Conservation (phyloP, 1,139 yeast genomes). For the Arxiozyma telluris region DNA sequence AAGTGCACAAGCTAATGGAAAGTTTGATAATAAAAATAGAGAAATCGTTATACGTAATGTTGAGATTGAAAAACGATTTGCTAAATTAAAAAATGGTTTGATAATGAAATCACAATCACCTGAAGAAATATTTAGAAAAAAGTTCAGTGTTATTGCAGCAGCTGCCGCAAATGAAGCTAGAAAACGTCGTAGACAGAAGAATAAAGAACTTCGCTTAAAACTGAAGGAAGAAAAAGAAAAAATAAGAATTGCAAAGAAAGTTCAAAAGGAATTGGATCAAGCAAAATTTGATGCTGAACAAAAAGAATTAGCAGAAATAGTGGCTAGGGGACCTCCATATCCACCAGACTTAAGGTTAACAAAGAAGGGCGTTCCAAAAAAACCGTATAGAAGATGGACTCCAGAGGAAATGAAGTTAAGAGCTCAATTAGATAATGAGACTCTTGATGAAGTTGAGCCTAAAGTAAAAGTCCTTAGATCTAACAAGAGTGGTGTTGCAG, state of each 20-base stretch:
- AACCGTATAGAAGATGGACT: slow-evolving; percentile 29
- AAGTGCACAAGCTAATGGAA: not conserved
- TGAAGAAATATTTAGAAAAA: slow-evolving; percentile 14
- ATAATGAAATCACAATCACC: slow-evolving; percentile 8
- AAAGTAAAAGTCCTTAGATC: not conserved
- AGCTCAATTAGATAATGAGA: slow-evolving; percentile 7
- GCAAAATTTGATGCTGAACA: slow-evolving; percentile 18
- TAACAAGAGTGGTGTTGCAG: slow-evolving; percentile 1
- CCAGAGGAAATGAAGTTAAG: slow-evolving; percentile 26
- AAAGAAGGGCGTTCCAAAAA: slow-evolving; percentile 30
- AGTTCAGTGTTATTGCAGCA: slow-evolving; percentile 5
- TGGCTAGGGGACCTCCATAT: slow-evolving; percentile 31
- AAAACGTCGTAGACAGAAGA: slow-evolving; percentile 18
- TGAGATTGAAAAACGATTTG: slow-evolving; percentile 5
- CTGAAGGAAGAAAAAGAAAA: slow-evolving; percentile 12
- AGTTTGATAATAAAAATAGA: slow-evolving; percentile 5
- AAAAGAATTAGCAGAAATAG: slow-evolving; percentile 26
- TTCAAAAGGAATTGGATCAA: slow-evolving; percentile 16
- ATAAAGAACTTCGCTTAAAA: slow-evolving; percentile 13
- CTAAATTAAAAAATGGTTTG: not conserved
- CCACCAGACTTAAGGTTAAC: slow-evolving; percentile 28
- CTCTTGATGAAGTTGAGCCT: not conserved
- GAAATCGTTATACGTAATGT: slow-evolving; percentile 9
- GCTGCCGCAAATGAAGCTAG: slow-evolving; percentile 23
- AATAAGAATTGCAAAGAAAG: slow-evolving; percentile 14